These are phyloP conservation scores for Penicillium corylophilum DNA, from an alignment of 2,329 filamentous ascomycete genomes.

Conservation along the genomic window DNA sequence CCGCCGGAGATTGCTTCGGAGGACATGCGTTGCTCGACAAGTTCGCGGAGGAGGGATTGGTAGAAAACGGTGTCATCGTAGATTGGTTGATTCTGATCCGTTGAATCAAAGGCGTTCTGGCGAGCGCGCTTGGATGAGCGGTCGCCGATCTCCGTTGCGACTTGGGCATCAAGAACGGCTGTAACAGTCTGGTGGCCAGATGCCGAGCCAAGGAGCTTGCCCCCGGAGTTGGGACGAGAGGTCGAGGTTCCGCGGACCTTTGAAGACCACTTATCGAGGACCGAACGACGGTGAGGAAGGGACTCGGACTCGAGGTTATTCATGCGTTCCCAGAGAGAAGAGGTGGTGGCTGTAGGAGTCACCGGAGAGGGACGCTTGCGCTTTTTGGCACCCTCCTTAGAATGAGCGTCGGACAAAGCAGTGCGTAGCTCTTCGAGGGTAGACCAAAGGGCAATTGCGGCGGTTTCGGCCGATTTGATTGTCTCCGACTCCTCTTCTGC, in stretches of 20 bases:
- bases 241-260: constrained; percentile 62
- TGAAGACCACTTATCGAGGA: constrained; percentile 85
- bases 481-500: constrained; percentile 36
- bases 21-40: constrained; percentile 82
- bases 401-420: constrained; percentile 39
- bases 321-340: constrained; percentile 72
- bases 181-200: constrained; percentile 53
- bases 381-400: constrained; percentile 36
- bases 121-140: constrained; percentile 35
- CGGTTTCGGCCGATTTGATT: constrained; percentile 77
- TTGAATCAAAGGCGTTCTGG: constrained; percentile 6
- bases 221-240: constrained; percentile 56
- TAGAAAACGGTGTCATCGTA: constrained; percentile 98
- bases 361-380: constrained; percentile 53
- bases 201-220: constrained; percentile 59
- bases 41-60: constrained; percentile 84
- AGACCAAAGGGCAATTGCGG: constrained; percentile 81
- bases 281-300: constrained; percentile 63
- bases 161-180: constrained; percentile 45
- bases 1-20: constrained; percentile 52
- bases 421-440: constrained; percentile 54
- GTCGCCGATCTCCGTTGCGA: constrained; percentile 41
- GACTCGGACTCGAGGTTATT: constrained; percentile 62
- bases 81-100: constrained; percentile 52
- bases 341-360: constrained; percentile 53